phyloP scores from a whole-genome alignment of 2,329 filamentous ascomycete species.

The Aureobasidium sp. region DNA sequence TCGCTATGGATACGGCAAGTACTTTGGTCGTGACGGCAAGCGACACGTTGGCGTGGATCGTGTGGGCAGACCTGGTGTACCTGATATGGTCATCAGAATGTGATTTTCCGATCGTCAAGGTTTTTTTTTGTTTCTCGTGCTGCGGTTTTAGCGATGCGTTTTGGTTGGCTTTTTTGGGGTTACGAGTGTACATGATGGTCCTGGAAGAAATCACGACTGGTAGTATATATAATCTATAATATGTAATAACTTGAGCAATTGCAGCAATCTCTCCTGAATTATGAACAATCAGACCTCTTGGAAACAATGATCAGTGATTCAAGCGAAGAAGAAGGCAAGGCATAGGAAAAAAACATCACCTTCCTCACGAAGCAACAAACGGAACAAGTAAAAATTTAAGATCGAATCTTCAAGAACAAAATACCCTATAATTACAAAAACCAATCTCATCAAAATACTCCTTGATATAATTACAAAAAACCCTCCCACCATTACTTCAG shows the following conservation, averaged over 20 bases:
- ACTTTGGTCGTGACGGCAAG: constrained; percentile 51
- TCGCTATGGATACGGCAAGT: constrained; percentile 52
- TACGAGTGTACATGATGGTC: not conserved
- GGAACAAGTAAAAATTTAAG: not conserved
- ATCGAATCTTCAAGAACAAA: not conserved
- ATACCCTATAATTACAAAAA: not conserved
- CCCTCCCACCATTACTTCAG: not conserved
- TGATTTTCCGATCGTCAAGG: not conserved
- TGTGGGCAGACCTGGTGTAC: constrained; percentile 37
- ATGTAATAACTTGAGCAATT: not conserved
- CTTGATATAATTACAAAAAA: not conserved
- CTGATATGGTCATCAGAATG: constrained; percentile 18
- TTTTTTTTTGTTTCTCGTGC: not conserved
- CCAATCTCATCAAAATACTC: not conserved
- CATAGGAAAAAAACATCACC: not conserved
- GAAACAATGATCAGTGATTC: not conserved
- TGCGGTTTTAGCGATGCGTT: not conserved
- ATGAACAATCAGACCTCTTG: not conserved
- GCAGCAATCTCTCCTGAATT: not conserved
- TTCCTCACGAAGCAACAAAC: not conserved
- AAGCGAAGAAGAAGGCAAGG: not conserved
- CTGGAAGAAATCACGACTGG: not conserved
- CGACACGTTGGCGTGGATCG: constrained; percentile 56
- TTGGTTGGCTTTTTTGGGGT: not conserved
- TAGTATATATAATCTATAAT: not conserved